Base-by-base conservation (phyloP, 768 basidiomycete genomes). In the Auriculariales sp. region DNA sequence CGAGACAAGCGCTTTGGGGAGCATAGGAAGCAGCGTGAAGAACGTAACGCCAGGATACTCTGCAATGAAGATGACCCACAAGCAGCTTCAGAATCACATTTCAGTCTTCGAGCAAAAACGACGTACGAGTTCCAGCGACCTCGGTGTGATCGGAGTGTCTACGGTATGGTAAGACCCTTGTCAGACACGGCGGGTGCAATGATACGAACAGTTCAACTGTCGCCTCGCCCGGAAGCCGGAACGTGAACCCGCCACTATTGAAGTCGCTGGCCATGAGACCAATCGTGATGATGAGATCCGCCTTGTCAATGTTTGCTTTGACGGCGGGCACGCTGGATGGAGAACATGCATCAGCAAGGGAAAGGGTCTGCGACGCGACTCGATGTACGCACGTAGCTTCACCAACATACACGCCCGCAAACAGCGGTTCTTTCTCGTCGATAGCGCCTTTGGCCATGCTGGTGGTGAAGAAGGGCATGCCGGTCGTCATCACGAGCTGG, bases 401-500 rank as follows among this genome's bases (percentile, higher is more conserved):
- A 2, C 39, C 39, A 24, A 44, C 15, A 15, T 44, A 44, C 6
- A 44, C 39, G 17, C 39, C 39, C 22, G 22, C 14, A 15, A 22
- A 44, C 19, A n/a, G 39, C 39, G 17, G 19, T 1, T 44, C 22
- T 7, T 19, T 7, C 39, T 44, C 39, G 39, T 44, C 39, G 3
- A 44, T 2, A 9, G 7, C 7, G 2, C 22, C 17, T 25, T 90
- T 91, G 9, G 87, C 90, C 84, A 88, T 88, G 0, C 83, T 83
- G 0, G 84, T 71, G 2, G 77, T 68, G 58, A 80, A 87, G 3
- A 87, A 81, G 0, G 83, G 79, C 64, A 82, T 84, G 3, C 72
- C 73, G 1, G 86, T 89, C 47, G 70, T 69, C 49, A 68, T 64
- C 46, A 81, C 59, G 42, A 93, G 70, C 14, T 84, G 77, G 34